Evolutionary conservation across 768 basidiomycete genomes (phyloP).

Genomic region (Lenzites betulinus): DNA sequence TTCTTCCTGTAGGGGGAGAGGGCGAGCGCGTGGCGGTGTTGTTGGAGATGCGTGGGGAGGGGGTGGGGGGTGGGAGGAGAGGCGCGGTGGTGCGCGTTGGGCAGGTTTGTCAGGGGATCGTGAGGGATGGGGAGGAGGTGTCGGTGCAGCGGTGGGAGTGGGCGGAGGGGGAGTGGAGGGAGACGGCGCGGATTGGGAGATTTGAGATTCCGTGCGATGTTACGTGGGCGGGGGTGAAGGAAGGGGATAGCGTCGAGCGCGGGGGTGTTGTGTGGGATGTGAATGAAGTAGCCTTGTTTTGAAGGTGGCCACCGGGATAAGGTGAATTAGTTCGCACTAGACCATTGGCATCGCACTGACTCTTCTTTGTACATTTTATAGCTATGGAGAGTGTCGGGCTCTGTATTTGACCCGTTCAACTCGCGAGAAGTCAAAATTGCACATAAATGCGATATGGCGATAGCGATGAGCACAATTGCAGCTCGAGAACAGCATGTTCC

Average conservation of each 20-base stretch:
- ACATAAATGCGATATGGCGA: too few species aligned
- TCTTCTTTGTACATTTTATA: too few species aligned
- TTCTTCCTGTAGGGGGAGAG: conserved; percentile 2
- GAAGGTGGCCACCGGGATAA: too few species aligned
- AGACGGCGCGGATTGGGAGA: conserved; percentile 1
- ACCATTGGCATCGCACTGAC: too few species aligned
- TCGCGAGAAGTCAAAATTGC: too few species aligned
- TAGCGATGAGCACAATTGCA: too few species aligned
- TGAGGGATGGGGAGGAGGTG: conserved; percentile 8
- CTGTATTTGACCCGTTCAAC: too few species aligned
- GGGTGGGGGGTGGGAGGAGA: background rate
- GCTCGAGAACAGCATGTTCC: too few species aligned
- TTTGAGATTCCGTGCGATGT: conserved; percentile 7
- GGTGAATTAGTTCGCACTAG: too few species aligned
- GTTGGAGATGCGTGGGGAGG: background rate
- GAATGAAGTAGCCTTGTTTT: background rate
- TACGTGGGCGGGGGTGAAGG: background rate
- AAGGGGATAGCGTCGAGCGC: background rate
- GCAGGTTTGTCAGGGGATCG: conserved; percentile 13
- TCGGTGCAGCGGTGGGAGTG: conserved; percentile 15
- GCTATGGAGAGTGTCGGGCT: too few species aligned
- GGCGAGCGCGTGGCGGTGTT: background rate
- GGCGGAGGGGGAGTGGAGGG: conserved; percentile 1
- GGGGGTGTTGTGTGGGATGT: conserved; percentile 1
- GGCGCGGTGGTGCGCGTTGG: conserved; percentile 14